Evolutionary conservation across 2,329 filamentous ascomycete species (phyloP), one percentile per base, ranked within the genome.

Genomic region (Colletotrichum cordylinicola): DNA sequence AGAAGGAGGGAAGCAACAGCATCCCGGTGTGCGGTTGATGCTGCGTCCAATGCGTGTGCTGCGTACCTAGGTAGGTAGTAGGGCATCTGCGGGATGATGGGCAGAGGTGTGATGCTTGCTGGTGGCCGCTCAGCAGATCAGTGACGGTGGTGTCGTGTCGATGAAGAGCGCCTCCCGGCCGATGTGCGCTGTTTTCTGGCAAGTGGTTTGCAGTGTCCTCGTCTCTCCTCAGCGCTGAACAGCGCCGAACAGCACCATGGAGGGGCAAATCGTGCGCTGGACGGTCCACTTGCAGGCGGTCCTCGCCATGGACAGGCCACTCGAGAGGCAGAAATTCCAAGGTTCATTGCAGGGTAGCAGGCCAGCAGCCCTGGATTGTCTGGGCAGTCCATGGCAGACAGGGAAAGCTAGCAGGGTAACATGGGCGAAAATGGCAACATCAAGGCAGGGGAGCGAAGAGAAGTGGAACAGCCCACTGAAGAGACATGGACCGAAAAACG

Each of bases 111-210:
- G n/a, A 48, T 43, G 61, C 48, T 67, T 33, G 48, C 69, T 60
- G 48, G 15, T 55, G 29, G 43, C 43, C 18, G 43, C 43, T 48
- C 18, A 31, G 27, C 21, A 66, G 35, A 66, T n/a, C n/a, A 35
- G 35, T 31, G 16, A 29, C 62, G 35, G 18, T 66, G 37, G 37
- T 66, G 62, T 66, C 21, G 24, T 27, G 18, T 68, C 66, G 48
- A 70, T 70, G 60, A 31, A 35, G 35, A 39, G 48, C 33, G 64
- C 52, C 29, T 78, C 70, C 52, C 72, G 62, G 55, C 31, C 65
- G 56, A 61, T 48, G 61, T 78, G 78, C 73, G 79, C 65, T 78
- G 70, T 78, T 79, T 78, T 77, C 75, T 79, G 79, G 78, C 80
- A 79, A 80, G 77, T 79, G 78, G 78, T 77, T 76, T 33, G n/a